Evolutionary conservation across 805 yeast genomes (phyloP), one percentile per base, ranked within the genome.

Genomic region (Yamadazyma olivae): DNA sequence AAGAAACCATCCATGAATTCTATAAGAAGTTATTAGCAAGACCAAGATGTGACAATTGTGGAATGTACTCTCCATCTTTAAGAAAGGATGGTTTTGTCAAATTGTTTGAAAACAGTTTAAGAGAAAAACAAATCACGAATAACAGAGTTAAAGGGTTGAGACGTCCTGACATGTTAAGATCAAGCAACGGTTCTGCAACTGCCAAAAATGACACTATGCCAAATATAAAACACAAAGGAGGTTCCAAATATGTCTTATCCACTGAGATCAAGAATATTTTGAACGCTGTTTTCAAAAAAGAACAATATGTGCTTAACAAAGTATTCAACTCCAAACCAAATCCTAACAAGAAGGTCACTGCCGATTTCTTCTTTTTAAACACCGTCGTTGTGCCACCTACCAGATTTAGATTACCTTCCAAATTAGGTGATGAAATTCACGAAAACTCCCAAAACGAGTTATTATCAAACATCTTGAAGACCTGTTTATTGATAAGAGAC

Each of bases 61-160:
- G 89, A 29, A 86, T 90, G 95, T 86, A 71, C 60, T 88, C 96
- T 30, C 98, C 99, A 37, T 71, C 83, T 23, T 91, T 83, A 70
- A 80, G 99, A 66, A 91, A 90, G 53, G 99, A 93, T 57, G 99
- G 99, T 0, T 83, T 79, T 55, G 76, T 90, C 43, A 93, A 95
- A 68, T 79, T 93, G 45, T 93, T 93, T 54, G 98, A 93, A 65
- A 81, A 80, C 47, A 79, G 95, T 5, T 72, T 95, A 48, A 74
- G 74, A 33, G 96, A 87, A 33, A 87, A 87, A 57, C 96, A 91
- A 58, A 54, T 75, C 35, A 70, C 83, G 36, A 82, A 83, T 62
- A 93, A 93, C 68, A 71, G 91, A 58, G 79, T 85, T 45, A 87
- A 81, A 61, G 96, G 96, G 35, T 61, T 80, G 36, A 60, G 65